These are phyloP conservation scores for Penicillium lagena DNA, from an alignment of 495 filamentous ascomycete genomes.

Conservation along the genomic window DNA sequence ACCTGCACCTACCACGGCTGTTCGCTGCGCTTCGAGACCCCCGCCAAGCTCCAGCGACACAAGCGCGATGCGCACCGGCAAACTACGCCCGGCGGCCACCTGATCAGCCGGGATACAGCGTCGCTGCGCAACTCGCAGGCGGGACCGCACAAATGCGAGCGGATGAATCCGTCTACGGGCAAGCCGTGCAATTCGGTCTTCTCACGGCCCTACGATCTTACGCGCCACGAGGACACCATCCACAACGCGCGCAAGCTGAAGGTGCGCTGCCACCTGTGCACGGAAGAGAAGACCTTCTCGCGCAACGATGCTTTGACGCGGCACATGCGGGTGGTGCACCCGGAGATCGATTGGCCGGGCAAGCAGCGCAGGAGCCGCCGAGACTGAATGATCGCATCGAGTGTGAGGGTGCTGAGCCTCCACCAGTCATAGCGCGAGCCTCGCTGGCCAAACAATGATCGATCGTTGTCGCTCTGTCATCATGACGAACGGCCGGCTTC, in stretches of 20 bases:
- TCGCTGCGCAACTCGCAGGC: slow-evolving; percentile 71
- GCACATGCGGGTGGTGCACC: slow-evolving; percentile 87
- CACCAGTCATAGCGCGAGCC: no score
- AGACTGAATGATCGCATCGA: slow-evolving; percentile 18
- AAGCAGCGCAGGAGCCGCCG: slow-evolving; percentile 46
- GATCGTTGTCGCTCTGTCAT: slow-evolving; percentile 3
- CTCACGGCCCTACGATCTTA: slow-evolving; percentile 96
- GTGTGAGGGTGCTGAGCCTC: no score
- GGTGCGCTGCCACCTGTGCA: slow-evolving; percentile 88
- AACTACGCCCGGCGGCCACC: slow-evolving; percentile 38
- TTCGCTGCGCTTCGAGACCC: slow-evolving; percentile 78
- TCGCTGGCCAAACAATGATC: no score
- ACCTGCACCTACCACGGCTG: slow-evolving; percentile 94
- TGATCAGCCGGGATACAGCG: slow-evolving; percentile 34
- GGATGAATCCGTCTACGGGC: slow-evolving; percentile 90
- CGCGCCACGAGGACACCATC: slow-evolving; percentile 94
- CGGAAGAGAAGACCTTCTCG: slow-evolving; percentile 96
- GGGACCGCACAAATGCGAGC: slow-evolving; percentile 83
- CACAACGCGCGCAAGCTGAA: slow-evolving; percentile 93
- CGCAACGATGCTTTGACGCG: slow-evolving; percentile 87
- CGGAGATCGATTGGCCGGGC: slow-evolving; percentile 73
- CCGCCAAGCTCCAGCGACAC: slow-evolving; percentile 84
- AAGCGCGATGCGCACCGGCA: slow-evolving; percentile 90
- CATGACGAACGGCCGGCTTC: slow-evolving; percentile 13
- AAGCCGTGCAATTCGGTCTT: slow-evolving; percentile 96